Evolutionary conservation across 1,284 basidiomycete species (phyloP).

Genomic region (Porphyrellus sp.): DNA sequence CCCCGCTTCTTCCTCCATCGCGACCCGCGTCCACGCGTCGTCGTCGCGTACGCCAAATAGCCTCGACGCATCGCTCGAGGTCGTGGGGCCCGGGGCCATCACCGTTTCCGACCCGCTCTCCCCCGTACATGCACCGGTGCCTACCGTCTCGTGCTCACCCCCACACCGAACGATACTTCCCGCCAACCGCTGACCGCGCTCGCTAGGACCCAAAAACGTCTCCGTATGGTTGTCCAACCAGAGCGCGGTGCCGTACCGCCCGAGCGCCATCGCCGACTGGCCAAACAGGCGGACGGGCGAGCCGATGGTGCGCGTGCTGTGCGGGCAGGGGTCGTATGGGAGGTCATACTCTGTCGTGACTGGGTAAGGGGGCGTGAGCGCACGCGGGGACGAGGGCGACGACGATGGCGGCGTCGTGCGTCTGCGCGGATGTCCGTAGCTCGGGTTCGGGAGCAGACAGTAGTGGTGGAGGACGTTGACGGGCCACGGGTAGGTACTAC

Average conservation of each 20-base stretch:
- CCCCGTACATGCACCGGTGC: neutral
- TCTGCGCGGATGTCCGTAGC: conserved; percentile 26
- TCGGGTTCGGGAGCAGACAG: conserved; percentile 44
- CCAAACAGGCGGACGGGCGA: conserved; percentile 60
- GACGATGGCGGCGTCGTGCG: neutral
- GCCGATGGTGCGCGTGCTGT: conserved; percentile 42
- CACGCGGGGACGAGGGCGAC: neutral
- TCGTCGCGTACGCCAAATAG: conserved; percentile 45
- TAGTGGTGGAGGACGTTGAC: conserved; percentile 65
- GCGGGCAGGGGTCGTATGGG: conserved; percentile 47
- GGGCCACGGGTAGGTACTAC: conserved; percentile 62
- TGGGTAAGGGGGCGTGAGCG: too few relatives aligned
- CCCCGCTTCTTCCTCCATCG: conserved; percentile 59
- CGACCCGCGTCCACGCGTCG: conserved; percentile 52
- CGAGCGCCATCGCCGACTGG: conserved; percentile 51
- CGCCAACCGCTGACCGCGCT: conserved; percentile 57
- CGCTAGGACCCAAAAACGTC: conserved; percentile 44
- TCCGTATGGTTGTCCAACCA: conserved; percentile 63
- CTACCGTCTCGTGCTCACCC: neutral
- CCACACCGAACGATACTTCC: conserved; percentile 35
- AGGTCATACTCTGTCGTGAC: conserved; percentile 36
- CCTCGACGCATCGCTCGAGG: conserved; percentile 31
- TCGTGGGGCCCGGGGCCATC: neutral
- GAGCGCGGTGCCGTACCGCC: conserved; percentile 56
- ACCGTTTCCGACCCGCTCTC: neutral